These are phyloP conservation scores for Yamadazyma olivae DNA, from an alignment of 805 yeast genomes.

Conservation along the genomic window DNA sequence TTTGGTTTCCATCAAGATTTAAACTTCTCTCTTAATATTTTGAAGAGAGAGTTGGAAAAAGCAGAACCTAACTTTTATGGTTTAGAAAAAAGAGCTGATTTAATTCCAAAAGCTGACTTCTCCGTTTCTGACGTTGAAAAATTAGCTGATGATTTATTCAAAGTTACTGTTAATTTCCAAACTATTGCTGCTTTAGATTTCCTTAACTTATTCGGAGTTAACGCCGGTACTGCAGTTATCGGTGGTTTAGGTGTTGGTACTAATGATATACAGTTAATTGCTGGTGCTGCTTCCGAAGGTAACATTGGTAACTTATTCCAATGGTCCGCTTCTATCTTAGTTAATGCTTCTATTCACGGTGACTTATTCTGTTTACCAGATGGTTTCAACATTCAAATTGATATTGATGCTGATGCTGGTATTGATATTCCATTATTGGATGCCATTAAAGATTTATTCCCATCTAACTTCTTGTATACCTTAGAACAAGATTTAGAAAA, in stretches of 20 bases:
- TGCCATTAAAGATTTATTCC: conserved; percentile 7
- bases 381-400: conserved; percentile 17
- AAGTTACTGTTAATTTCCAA: conserved; percentile 22
- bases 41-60: conserved; percentile 10
- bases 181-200: conserved; percentile 14
- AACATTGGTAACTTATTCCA: conserved; percentile 15
- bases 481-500: conserved; percentile 8
- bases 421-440: conserved; percentile 10
- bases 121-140: conserved; percentile 21
- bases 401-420: conserved; percentile 5
- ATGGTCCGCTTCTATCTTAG: conserved; percentile 24
- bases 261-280: conserved; percentile 10
- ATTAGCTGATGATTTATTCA: conserved; percentile 17
- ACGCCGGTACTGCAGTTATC: conserved; percentile 20
- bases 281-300: conserved; percentile 13
- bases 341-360: conserved; percentile 15
- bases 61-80: conserved; percentile 3
- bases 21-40: conserved; percentile 5
- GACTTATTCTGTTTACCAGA: conserved; percentile 25
- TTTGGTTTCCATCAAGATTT: conserved; percentile 10
- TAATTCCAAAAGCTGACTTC: conserved; percentile 23
- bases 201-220: conserved; percentile 9
- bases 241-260: conserved; percentile 14
- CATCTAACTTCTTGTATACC: conserved; percentile 6
- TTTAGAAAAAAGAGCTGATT: conserved; percentile 8